A percentile compares a stretch with the other conserved stretches of the same genome.
Conservation (phyloP, 1,284 basidiomycete species). For the Kalmanozyma brasiliensis region DNA sequence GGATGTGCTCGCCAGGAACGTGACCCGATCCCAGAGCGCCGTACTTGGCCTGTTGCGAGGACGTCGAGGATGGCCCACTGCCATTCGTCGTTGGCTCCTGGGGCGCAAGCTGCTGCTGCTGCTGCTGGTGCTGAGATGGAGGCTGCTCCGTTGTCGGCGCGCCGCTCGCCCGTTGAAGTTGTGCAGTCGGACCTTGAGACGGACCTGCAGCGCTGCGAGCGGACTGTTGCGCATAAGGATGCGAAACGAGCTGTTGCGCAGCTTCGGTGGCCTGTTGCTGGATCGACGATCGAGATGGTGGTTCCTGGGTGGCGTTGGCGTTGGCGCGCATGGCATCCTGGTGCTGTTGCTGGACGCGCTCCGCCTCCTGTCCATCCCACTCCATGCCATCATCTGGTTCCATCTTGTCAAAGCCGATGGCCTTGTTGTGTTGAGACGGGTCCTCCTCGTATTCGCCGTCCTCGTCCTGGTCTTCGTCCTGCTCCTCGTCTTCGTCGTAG, state of each 20-base stretch:
- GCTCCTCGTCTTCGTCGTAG: slow-evolving; percentile 42
- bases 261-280: slow-evolving; percentile 35
- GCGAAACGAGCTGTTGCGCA: slow-evolving; percentile 20
- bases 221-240: slow-evolving; percentile 29
- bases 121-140: no score
- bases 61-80: slow-evolving; percentile 27
- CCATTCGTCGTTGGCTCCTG: slow-evolving; percentile 9
- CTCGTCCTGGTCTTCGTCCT: slow-evolving; percentile 12
- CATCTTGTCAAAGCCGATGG: slow-evolving; percentile 62
- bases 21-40: slow-evolving; percentile 14
- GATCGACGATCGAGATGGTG: slow-evolving; percentile 17
- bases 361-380: slow-evolving; percentile 70
- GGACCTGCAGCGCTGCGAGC: slow-evolving; percentile 8
- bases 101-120: slow-evolving; percentile 34
- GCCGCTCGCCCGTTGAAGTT: slow-evolving; percentile 9
- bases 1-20: slow-evolving; percentile 27
- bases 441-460: slow-evolving; percentile 4
- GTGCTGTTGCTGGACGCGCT: slow-evolving; percentile 64
- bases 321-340: slow-evolving; percentile 23
- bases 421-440: slow-evolving; percentile 8
- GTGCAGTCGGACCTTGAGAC: slow-evolving; percentile 16
- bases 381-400: slow-evolving; percentile 72
- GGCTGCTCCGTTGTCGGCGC: slow-evolving; percentile 7
- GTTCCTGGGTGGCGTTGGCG: slow-evolving; percentile 13
- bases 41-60: slow-evolving; percentile 29